phyloP scores from a whole-genome alignment of 2,329 filamentous ascomycete genomes.

The Colletotrichum shisoi region DNA sequence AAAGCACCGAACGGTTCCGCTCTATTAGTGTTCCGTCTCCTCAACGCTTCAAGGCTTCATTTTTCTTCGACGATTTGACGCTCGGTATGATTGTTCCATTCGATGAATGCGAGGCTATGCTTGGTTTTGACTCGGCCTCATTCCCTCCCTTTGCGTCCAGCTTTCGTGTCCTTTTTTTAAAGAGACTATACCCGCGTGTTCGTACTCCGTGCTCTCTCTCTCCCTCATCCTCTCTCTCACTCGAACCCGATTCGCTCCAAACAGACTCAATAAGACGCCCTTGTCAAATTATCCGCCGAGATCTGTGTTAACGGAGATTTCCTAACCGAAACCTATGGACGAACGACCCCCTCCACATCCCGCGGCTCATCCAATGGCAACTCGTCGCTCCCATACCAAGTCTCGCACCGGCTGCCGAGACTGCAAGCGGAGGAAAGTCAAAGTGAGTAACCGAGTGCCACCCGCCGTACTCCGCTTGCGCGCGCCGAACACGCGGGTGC shows the following conservation, averaged over 20 bases:
- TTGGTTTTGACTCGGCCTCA: neutral
- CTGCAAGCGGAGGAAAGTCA: conserved; percentile 48
- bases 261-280: neutral
- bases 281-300: neutral
- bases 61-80: conserved; percentile 10
- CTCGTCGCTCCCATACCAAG: conserved; percentile 47
- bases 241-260: neutral
- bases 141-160: neutral
- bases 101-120: neutral
- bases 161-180: conserved; percentile 7
- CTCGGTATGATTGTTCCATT: neutral
- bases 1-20: conserved; percentile 15
- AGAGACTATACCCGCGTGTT: conserved; percentile 29
- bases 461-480: neutral
- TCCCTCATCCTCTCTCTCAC: neutral
- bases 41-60: neutral
- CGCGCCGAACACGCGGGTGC: conserved; percentile 18
- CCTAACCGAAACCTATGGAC: conserved; percentile 11
- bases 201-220: neutral
- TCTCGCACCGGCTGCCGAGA: conserved; percentile 47
- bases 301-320: neutral
- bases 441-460: conserved; percentile 41
- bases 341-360: neutral
- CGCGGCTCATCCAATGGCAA: conserved; percentile 22
- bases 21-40: too few relatives aligned